Conservation (phyloP, 73 alveolate species). For the Halteria grandinella region DNA sequence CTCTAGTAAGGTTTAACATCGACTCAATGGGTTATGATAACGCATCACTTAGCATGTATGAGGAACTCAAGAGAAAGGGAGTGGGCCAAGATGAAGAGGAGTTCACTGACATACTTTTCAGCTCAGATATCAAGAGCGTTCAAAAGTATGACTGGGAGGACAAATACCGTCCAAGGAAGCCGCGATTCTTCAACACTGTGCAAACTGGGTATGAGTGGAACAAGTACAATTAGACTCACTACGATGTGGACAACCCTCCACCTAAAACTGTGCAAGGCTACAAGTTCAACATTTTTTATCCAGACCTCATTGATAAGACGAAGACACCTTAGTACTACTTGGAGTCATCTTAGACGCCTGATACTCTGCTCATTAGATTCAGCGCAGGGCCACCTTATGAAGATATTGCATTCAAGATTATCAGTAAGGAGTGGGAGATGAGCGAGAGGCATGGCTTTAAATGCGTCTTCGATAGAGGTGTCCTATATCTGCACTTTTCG, state of each 20-base stretch:
- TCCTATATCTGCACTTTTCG: slow-evolving; percentile 96
- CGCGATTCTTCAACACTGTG: slow-evolving; percentile 93
- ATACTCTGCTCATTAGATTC: slow-evolving; percentile 91
- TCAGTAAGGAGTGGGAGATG: slow-evolving; percentile 99
- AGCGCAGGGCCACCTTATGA: slow-evolving; percentile 99
- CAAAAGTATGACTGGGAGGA: slow-evolving; percentile 85
- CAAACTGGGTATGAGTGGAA: slow-evolving; percentile 99
- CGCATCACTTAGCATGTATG: slow-evolving; percentile 52
- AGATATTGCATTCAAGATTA: slow-evolving; percentile 98
- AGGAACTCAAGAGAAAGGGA: slow-evolving; percentile 70
- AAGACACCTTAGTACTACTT: slow-evolving; percentile 96
- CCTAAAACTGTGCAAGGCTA: slow-evolving; percentile 99
- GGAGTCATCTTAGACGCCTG: slow-evolving; percentile 84
- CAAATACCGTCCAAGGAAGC: slow-evolving; percentile 92
- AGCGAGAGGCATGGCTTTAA: slow-evolving; percentile 94
- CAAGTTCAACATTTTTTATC: slow-evolving; percentile 98
- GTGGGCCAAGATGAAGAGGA: slow-evolving; percentile 75
- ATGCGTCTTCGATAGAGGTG: slow-evolving; percentile 86
- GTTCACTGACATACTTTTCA: slow-evolving; percentile 62
- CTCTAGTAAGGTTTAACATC: slow-evolving; percentile 23
- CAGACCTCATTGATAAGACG: slow-evolving; percentile 96
- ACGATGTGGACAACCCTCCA: slow-evolving; percentile 98
- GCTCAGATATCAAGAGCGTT: slow-evolving; percentile 12
- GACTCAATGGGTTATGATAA: slow-evolving; percentile 8
- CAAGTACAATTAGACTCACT: slow-evolving; percentile 98